phyloP scores from a whole-genome alignment of 345 rosid genomes.

The Linum trigynum region DNA sequence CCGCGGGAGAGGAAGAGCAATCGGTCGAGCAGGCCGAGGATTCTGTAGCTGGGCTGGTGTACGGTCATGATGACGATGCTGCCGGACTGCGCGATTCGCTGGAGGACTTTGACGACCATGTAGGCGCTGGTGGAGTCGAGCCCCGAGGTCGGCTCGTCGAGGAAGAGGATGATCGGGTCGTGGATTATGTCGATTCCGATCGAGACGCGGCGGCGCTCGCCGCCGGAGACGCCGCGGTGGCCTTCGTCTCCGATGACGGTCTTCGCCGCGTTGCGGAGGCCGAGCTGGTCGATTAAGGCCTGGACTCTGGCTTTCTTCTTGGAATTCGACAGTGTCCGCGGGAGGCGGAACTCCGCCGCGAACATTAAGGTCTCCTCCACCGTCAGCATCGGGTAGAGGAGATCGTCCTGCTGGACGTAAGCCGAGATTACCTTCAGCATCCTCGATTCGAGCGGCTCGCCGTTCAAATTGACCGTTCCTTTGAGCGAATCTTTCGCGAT shows the following conservation, averaged over 20 bases:
- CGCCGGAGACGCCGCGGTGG: conserved; percentile 89
- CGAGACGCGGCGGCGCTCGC: conserved; percentile 84
- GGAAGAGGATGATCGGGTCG: conserved; percentile 75
- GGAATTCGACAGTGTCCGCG: conserved; percentile 58
- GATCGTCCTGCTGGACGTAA: conserved; percentile 91
- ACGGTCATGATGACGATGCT: conserved; percentile 90
- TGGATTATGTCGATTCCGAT: conserved; percentile 89
- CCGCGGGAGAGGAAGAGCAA: conserved; percentile 78
- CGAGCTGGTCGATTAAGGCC: conserved; percentile 78
- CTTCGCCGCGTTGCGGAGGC: conserved; percentile 71
- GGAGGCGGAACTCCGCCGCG: conserved; percentile 82
- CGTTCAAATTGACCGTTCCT: conserved; percentile 59
- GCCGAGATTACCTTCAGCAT: conserved; percentile 79
- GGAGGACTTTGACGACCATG: conserved; percentile 93
- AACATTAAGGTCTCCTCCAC: conserved; percentile 88
- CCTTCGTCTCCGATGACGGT: conserved; percentile 94
- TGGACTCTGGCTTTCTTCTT: conserved; percentile 69
- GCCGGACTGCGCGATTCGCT: conserved; percentile 86
- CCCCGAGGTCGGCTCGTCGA: conserved; percentile 94
- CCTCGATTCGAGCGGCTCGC: conserved; percentile 61
- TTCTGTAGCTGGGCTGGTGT: conserved; percentile 88
- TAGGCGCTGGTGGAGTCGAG: conserved; percentile 89
- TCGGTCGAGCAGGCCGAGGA: conserved; percentile 69
- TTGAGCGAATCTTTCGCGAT: conserved; percentile 72
- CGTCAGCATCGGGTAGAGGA: conserved; percentile 77